Base-by-base conservation (phyloP, 2,329 filamentous ascomycete species). In the Stagonosporopsis tanaceti region DNA sequence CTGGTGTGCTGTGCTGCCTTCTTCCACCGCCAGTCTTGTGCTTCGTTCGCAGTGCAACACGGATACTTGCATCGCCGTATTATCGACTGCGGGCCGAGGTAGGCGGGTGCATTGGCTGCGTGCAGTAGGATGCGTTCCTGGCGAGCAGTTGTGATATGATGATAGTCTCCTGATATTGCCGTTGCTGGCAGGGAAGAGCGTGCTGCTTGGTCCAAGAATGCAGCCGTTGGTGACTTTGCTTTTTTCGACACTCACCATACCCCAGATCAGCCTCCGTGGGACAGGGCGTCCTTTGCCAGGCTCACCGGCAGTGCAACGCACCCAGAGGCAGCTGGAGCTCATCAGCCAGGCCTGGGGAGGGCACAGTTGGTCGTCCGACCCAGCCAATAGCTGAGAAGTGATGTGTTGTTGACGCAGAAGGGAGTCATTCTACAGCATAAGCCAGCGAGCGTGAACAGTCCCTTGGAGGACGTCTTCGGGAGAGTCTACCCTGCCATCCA, bases 261-360 rank as follows among this genome's bases (percentile, higher is more conserved):
- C 64, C 65, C 67, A 61, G 64, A 61, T 53, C 50, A 55, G 50
- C 60, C 63, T 61, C 66, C 65, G 62, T 65, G 61, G 54, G 28
- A 52, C 40, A 57, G 38, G 32, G 52, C 47, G 56, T 55, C 30
- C 39, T 60, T 42, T 30, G 47, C 48, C 55, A 57, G 60, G n/a
- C 53, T 45, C 53, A 57, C 45, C 65, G 64, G 64, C 48, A 22
- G 67, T 69, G 67, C 47, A 62, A 69, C 62, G 34, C 60, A 61
- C 47, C 47, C 59, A 61, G 30, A 53, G 57, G 54, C 62, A 60
- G 47, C 45, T 62, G 64, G 50, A 52, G 55, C 58, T 47, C 34
- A 57, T 57, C 56, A 57, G 47, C 24, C 47, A 60, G 54, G 51
- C 44, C 45, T 54, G 39, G 58, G 48, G 40, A 42, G 51, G 27